Base-by-base conservation (phyloP, 371 early-diverging fungal species). In the Apophysomyces elegans region DNA sequence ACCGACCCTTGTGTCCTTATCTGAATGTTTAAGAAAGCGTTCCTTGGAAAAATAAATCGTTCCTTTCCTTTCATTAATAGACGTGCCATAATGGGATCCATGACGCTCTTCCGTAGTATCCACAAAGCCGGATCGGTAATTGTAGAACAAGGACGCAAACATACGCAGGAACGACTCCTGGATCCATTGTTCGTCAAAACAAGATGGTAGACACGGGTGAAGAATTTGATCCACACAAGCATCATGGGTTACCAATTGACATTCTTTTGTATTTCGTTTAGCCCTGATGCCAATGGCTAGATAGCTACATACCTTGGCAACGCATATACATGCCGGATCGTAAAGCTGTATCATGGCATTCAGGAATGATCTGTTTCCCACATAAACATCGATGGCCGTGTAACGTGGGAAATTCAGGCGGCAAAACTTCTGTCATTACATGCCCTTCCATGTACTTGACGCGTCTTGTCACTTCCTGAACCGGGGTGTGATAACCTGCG, bases 91-190 rank as follows among this genome's bases (percentile, higher is more conserved):
- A 43, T 64, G 45, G 7, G 54, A 18, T 13, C 46, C 67, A 16
- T 62, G 58, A 32, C 56, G 56, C 39, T 69, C 72, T 5, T 78
- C 74, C 7, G 69, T 43, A 38, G 75, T 73, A 39, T 80, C 76
- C 37, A 76, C 64, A 63, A 86, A 80, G 0, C 85, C 86, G 9
- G 81, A 56, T 44, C 94, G 77, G 71, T 94, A 94, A 58, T 88
- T 81, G 64, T 87, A 90, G 56, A 94, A 70, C 14, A 94, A 74
- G 0, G 93, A 90, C 3, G 92, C 90, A 80, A 91, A 93, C 74
- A 91, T 85, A 62, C 90, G 88, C 58, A 94, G 71, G 39, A 93
- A 91, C 6, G 88, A 82, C 58, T 83, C 79, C 57, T 86, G 87
- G 32, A 94, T 84, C 56, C 88, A 90, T 32, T 79, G 69, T 64